Evolutionary conservation across 2,329 filamentous ascomycete species (phyloP), one percentile per base, ranked within the genome.

Genomic region (Alternaria dauci): DNA sequence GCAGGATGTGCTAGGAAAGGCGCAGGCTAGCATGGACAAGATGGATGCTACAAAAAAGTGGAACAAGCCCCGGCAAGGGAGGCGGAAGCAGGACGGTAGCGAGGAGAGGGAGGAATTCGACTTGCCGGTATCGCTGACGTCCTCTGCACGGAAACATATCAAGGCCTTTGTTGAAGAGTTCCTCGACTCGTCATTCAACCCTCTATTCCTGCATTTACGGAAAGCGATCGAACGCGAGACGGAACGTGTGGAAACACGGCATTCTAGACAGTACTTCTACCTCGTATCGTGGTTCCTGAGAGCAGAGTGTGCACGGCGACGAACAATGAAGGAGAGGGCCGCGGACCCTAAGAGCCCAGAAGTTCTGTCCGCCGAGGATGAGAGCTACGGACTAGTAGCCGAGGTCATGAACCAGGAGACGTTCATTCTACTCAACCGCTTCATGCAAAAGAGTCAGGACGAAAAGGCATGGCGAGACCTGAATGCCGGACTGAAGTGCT

Each of bases 101-200:
- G 71, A 76, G 30, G 72, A 74, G 18, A 68, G 66, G 8, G 72
- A 67, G 84, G 92, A 97, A 59, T 91, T 98, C 61, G 93, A 93
- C 55, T 86, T 88, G 9, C 87, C 88, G 0, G 86, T 89, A 1
- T 83, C 88, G 34, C 83, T 99, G 14, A 92, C 91, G 18, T 80
- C 87, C 2, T 84, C 87, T 20, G 93, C 94, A n/a, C 89, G 87
- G n/a, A 86, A 87, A 42, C 89, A 93, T 65, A 84, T 99, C 8
- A 88, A 90, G 51, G 83, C 82, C 0, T 99, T 99, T 73, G 92
- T 97, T 0, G 91, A 94, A 68, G 94, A 98, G 46, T 97, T 99
- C 70, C 82, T 99, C 4, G 94, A 99, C 76, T 93, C 94, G 0
- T 92, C 93, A 0, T 99, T 99, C 82, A 99, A 98, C 74, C 94